Base-by-base conservation (phyloP, 768 basidiomycete genomes). In the Podaxis sp. region DNA sequence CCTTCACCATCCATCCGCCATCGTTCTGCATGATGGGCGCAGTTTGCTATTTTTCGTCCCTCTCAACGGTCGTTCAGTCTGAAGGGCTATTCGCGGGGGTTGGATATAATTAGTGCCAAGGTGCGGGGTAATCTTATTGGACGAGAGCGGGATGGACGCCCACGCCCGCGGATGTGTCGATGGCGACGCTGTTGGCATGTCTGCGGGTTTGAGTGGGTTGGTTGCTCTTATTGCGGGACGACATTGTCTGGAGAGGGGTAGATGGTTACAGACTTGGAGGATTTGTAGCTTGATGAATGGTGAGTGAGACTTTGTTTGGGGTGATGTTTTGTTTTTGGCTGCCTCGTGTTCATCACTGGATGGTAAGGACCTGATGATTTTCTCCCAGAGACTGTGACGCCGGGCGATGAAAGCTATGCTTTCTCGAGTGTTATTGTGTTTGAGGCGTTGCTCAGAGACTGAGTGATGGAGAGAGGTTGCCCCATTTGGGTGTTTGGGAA, bases 401-500 rank as follows among this genome's bases (percentile, higher is more conserved):
- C 13, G 50, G 50, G 11, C 2, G 9, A 10, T 16, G 11, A 16
- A 14, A n/a, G 28, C 18, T 28, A 6, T 10, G 51, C n/a, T 52
- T 47, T 32, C 3, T 9, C 3, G 4, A 7, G 27, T 6, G 5
- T 35, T 37, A 23, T 38, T 38, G 52, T 38, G 50, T 52, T 38
- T 54, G 52, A 36, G 37, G 14, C n/a, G 50, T 23, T 52, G 50
- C 50, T 36, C 50, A 18, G 50, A 21, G 50, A 21, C 50, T 13
- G 32, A 18, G 50, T 52, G 35, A 52, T 52, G 28, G 52, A 40
- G 18, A 10, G 18, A n/a, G 44, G 11, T 50, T 57, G 10, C 57
- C 57, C 57, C 57, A 57, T 57, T 57, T 57, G 48, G 57, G 37
- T n/a, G 21, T 18, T 36, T 1, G 25, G 56, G 25, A 23, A 23